Evolutionary conservation across 202 grass and related monocot genomes (phyloP).

Genomic region (Saccharum hybrid): DNA sequence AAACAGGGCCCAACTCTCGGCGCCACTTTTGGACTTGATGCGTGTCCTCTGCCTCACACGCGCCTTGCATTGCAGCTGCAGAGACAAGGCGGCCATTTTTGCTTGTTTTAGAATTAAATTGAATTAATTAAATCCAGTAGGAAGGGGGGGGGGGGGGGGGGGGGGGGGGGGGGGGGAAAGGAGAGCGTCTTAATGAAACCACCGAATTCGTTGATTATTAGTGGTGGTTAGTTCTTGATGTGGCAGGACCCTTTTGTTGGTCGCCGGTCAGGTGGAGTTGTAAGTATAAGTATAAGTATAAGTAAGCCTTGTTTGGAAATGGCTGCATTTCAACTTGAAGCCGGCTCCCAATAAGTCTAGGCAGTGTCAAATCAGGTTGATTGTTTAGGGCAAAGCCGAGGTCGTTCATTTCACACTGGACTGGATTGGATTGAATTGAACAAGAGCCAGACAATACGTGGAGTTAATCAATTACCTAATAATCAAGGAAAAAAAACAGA

Average conservation of each 20-base stretch:
- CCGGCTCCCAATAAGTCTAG: background rate
- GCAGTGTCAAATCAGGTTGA: conserved; percentile 31
- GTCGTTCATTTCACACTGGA: background rate
- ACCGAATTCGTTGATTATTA: background rate
- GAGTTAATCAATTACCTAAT: background rate
- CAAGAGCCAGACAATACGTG: background rate
- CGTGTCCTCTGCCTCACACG: conserved; percentile 55
- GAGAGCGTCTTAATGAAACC: background rate
- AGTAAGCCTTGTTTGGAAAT: background rate
- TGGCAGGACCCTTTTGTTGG: background rate
- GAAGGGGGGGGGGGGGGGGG: too few species aligned
- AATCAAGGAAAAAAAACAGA: background rate
- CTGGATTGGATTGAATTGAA: background rate
- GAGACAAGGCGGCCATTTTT: background rate
- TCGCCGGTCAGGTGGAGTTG: background rate
- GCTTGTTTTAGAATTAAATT: background rate
- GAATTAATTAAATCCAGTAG: too few species aligned
- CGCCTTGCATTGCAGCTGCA: background rate
- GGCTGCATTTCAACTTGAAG: background rate
- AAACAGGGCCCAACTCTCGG: too few species aligned
- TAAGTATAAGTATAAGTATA: too few species aligned
- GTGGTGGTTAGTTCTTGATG: background rate
- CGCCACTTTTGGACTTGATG: conserved; percentile 55
- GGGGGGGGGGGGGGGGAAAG: too few species aligned
- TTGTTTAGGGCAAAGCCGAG: conserved; percentile 3